These are phyloP conservation scores for Pilasporangium apinafurcum DNA, from an alignment of 352 stramenopile species.

Conservation along the genomic window DNA sequence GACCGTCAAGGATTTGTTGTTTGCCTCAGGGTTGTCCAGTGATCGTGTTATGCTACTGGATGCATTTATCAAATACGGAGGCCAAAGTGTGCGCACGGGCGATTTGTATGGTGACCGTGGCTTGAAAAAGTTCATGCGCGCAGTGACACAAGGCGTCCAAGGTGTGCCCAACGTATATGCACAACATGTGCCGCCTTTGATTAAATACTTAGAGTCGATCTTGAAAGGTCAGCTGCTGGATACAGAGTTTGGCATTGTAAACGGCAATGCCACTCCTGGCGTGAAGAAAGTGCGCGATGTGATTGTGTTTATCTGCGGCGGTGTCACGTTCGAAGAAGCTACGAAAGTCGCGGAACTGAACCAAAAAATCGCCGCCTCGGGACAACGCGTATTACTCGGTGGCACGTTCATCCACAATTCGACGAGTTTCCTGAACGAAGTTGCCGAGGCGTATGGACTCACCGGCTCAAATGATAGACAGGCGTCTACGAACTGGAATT, in stretches of 20 bases:
- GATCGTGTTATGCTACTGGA: slow-evolving; percentile 61
- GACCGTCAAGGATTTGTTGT: slow-evolving; percentile 67
- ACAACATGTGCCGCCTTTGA: slow-evolving; percentile 96
- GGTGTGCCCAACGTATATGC: slow-evolving; percentile 98
- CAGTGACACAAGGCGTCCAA: slow-evolving; percentile 93
- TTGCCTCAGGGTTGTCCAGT: slow-evolving; percentile 24
- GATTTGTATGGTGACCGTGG: slow-evolving; percentile 81
- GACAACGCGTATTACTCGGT: slow-evolving; percentile 91
- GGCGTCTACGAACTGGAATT: slow-evolving; percentile 29
- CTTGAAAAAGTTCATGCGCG: slow-evolving; percentile 84
- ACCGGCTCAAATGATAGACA: slow-evolving; percentile 1
- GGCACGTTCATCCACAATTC: slow-evolving; percentile 97
- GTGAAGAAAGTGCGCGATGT: slow-evolving; percentile 95
- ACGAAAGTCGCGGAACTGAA: slow-evolving; percentile 97
- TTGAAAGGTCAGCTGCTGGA: slow-evolving; percentile 76
- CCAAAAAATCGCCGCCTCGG: slow-evolving; percentile 67
- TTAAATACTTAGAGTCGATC: slow-evolving; percentile 89
- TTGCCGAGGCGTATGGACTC: slow-evolving; percentile 68
- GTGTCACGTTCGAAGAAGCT: slow-evolving; percentile 98
- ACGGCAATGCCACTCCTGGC: slow-evolving; percentile 93
- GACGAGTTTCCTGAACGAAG: slow-evolving; percentile 94
- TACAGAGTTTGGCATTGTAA: slow-evolving; percentile 93
- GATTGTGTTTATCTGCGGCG: slow-evolving; percentile 98
- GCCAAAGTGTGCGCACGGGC: slow-evolving; percentile 46
- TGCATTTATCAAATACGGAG: slow-evolving; percentile 65